Evolutionary conservation across 805 yeast genomes (phyloP).

Genomic region (Citeromyces matritensis): DNA sequence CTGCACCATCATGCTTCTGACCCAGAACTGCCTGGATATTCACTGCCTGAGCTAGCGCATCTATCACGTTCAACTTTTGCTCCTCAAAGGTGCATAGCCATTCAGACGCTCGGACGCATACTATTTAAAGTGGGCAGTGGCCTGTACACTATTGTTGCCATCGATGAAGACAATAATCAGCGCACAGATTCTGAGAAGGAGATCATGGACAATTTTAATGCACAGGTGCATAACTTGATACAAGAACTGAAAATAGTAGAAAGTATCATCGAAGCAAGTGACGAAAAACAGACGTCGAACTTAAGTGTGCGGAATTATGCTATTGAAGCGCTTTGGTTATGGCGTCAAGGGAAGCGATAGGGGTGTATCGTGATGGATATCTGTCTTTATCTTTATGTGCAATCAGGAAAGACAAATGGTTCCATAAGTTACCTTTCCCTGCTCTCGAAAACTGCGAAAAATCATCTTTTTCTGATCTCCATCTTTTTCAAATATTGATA

Average conservation of each 20-base stretch:
- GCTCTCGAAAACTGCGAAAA: too few relatives aligned
- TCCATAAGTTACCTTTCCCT: too few relatives aligned
- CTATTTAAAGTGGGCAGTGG: constrained; percentile 62
- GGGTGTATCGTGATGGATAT: too few relatives aligned
- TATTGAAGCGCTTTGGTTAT: constrained; percentile 81
- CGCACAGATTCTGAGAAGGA: constrained; percentile 4
- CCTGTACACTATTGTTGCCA: constrained; percentile 24
- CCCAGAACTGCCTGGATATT: constrained; percentile 88
- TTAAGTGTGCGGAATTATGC: constrained; percentile 73
- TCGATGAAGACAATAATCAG: constrained; percentile 22
- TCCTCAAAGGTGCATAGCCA: constrained; percentile 77
- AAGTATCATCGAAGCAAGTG: constrained; percentile 50
- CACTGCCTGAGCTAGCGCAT: constrained; percentile 69
- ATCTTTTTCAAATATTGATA: too few relatives aligned
- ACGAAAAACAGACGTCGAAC: constrained; percentile 46
- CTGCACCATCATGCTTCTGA: constrained; percentile 85
- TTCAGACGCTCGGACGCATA: constrained; percentile 77
- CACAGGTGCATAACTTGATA: constrained; percentile 57
- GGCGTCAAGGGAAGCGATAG: constrained; percentile 34
- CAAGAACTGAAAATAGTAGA: constrained; percentile 49
- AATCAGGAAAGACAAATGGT: too few relatives aligned
- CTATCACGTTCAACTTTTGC: constrained; percentile 66
- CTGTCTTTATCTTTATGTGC: too few relatives aligned
- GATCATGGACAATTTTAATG: constrained; percentile 9
- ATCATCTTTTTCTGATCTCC: too few relatives aligned